phyloP scores from a whole-genome alignment of 768 basidiomycete species.

The Rhodotorula paludigena region DNA sequence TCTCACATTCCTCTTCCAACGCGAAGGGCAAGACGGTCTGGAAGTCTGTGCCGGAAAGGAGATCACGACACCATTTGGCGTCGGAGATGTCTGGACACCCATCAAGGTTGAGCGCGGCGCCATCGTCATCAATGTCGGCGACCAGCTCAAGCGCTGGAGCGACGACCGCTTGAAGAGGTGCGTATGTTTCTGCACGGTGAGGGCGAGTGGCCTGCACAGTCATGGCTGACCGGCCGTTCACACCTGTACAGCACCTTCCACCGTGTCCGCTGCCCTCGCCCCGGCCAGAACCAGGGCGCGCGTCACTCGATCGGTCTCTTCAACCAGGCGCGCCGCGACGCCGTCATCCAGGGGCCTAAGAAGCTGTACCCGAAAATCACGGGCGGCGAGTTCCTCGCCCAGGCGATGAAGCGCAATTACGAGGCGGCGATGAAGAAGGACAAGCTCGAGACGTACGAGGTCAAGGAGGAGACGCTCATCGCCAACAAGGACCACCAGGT shows the following conservation, averaged over 20 bases:
- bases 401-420: conserved; percentile 41
- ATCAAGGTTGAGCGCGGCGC: conserved; percentile 36
- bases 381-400: conserved; percentile 43
- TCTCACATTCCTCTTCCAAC: conserved; percentile 45
- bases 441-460: conserved; percentile 17
- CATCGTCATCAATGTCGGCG: conserved; percentile 45
- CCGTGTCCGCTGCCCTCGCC: conserved; percentile 41
- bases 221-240: neutral
- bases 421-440: conserved; percentile 12
- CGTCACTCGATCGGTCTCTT: conserved; percentile 45
- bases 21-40: conserved; percentile 43
- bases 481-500: conserved; percentile 19
- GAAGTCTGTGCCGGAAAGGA: conserved; percentile 44
- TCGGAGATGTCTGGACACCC: conserved; percentile 40
- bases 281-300: conserved; percentile 24
- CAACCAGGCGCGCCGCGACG: conserved; percentile 42
- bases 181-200: neutral
- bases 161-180: conserved; percentile 44
- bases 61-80: conserved; percentile 43
- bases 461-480: conserved; percentile 11
- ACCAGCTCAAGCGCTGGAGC: conserved; percentile 40
- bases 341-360: conserved; percentile 43
- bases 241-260: conserved; percentile 39
- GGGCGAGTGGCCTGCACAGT: neutral
- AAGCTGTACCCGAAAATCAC: conserved; percentile 42